Evolutionary conservation across 371 early-diverging fungal genomes (phyloP).

Genomic region (Haplosporangium sp.): DNA sequence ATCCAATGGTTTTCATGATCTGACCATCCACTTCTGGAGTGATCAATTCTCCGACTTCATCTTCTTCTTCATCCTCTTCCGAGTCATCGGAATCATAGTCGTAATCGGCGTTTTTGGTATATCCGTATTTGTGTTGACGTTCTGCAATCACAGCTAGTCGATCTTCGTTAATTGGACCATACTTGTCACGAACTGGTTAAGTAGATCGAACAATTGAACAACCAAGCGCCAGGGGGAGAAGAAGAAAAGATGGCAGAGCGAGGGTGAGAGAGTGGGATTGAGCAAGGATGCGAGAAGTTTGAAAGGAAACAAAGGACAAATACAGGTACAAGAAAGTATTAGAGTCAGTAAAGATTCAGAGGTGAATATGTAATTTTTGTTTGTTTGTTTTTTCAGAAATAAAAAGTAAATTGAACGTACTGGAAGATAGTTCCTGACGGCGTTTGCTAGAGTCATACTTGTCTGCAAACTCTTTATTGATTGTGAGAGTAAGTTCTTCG

Average conservation of each 20-base stretch:
- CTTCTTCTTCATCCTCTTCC: constrained; percentile 83
- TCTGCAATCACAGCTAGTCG: constrained; percentile 56
- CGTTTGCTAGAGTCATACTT: constrained; percentile 72
- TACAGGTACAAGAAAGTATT: background rate
- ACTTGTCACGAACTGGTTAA: constrained; percentile 67
- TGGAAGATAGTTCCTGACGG: constrained; percentile 70
- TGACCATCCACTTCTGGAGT: constrained; percentile 93
- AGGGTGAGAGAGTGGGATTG: no score
- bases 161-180: constrained; percentile 57
- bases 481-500: constrained; percentile 51
- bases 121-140: constrained; percentile 60
- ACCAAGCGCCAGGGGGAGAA: no score
- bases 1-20: constrained; percentile 90
- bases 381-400: background rate
- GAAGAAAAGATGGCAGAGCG: no score
- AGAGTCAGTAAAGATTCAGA: background rate
- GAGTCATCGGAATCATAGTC: constrained; percentile 56
- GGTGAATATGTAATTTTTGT: no score
- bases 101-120: constrained; percentile 48
- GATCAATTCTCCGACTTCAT: constrained; percentile 86
- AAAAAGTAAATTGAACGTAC: constrained; percentile 55
- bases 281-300: no score
- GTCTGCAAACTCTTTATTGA: constrained; percentile 74
- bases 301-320: background rate
- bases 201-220: no score